Evolutionary conservation across 495 filamentous ascomycete species (phyloP), one percentile per base, ranked within the genome.

Genomic region (Penicillium crystallinum): DNA sequence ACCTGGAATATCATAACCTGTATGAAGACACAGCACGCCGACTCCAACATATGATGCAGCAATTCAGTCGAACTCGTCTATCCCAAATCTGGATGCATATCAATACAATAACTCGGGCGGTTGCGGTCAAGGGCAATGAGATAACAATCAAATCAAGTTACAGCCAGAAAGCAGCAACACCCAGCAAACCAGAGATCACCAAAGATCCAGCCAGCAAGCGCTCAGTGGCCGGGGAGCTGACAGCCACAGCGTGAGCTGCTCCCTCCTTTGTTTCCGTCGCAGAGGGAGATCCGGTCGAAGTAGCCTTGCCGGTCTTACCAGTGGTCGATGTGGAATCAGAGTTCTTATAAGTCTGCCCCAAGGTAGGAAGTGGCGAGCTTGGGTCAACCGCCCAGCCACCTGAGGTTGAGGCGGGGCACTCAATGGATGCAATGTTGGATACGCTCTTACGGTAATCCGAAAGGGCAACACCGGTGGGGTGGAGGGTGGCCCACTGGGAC

Each of bases 361-460:
- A 49, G 14, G 80, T 86, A 0, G 90, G 90, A 10, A 92, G 75
- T 6, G 79, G 66, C 2, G 82, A 77, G 60, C 80, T 81, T 15
- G 86, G 83, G 54, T 88, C 67, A 6, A 93, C 81, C 33, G 80
- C 70, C 90, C 90, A 96, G 39, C 81, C 80, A 43, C 78, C 81
- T 1, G 76, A 55, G 0, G 87, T 91, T 19, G 79, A 85, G 3
- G 80, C 65, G 10, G 90, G 90, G 69, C 90, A 96, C 6, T 78
- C 74, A 10, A 85, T 79, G 7, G 64, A 55, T 10, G 53, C 58
- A 44, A 75, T 67, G n/a, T 79, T 80, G 11, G 81, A 79, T 3
- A 86, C 75, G 22, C 61, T 72, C 6, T 86, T 76, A 25, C 72
- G 74, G 71, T 95, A 96, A 8, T 71, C 76, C 3, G 79, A 79